Evolutionary conservation across 345 rosid species (phyloP).

Genomic region (Psidium friedrichsthalianum): DNA sequence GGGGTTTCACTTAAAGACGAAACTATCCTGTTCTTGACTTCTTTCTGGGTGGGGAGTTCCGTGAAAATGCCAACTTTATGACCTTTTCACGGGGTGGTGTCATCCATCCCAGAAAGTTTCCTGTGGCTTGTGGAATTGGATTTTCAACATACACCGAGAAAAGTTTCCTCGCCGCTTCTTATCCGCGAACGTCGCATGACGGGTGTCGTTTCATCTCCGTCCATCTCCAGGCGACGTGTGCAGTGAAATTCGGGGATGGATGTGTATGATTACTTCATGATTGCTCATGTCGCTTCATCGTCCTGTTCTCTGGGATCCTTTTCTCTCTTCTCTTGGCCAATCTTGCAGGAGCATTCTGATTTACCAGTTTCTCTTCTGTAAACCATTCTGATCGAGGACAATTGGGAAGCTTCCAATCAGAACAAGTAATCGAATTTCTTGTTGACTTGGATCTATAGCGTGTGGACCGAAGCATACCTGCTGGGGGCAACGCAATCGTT

Average conservation of each 20-base stretch:
- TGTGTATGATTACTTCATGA: not conserved
- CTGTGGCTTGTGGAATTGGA: not conserved
- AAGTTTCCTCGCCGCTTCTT: not conserved
- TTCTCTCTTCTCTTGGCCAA: not conserved
- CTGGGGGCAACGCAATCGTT: rapidly evolving
- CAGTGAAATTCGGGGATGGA: not conserved
- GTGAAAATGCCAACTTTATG: not conserved
- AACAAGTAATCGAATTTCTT: not conserved
- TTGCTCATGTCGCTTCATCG: not conserved
- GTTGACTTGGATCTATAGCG: not conserved
- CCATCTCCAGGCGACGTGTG: not conserved
- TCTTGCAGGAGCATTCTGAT: not conserved
- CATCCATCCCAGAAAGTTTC: not conserved
- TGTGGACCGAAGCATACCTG: not conserved
- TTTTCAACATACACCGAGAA: not conserved
- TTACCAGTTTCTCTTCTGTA: not conserved
- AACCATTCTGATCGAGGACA: not conserved
- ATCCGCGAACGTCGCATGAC: not conserved
- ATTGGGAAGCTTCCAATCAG: not conserved
- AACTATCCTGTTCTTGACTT: not conserved
- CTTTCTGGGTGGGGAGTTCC: not conserved
- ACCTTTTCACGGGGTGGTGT: not conserved
- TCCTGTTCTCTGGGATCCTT: not conserved
- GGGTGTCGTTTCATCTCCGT: not conserved
- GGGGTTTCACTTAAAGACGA: not conserved